Conservation (phyloP, 306 rosid species). For the apple (Malus domestica) region DNA sequence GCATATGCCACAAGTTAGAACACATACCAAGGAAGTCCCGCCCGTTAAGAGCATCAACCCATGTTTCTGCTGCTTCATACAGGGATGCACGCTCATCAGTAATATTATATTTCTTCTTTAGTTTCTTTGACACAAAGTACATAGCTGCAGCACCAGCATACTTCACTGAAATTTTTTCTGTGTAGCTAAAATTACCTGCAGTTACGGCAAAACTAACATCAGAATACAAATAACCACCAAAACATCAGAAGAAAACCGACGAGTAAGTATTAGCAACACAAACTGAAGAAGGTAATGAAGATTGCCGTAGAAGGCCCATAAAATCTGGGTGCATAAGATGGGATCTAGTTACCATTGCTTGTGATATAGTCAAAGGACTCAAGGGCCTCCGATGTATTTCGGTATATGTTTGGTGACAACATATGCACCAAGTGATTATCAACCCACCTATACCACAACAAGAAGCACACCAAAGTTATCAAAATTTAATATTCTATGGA, state of each 20-base stretch:
- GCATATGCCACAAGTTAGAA: constrained; percentile 1
- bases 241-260: neutral
- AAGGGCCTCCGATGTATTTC: constrained; percentile 82
- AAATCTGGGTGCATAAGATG: neutral
- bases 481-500: neutral
- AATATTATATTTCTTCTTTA: constrained; percentile 90
- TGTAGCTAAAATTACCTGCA: constrained; percentile 78
- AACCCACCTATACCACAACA: constrained; percentile 65
- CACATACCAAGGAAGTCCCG: constrained; percentile 81
- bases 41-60: constrained; percentile 87
- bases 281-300: neutral
- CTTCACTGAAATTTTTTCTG: constrained; percentile 71
- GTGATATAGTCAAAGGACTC: constrained; percentile 91
- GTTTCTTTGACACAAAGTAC: constrained; percentile 92
- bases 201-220: neutral
- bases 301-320: neutral
- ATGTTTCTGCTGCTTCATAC: constrained; percentile 93
- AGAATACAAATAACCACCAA: neutral
- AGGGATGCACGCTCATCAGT: constrained; percentile 90
- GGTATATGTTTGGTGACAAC: constrained; percentile 83
- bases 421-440: constrained; percentile 88
- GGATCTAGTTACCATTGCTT: constrained; percentile 56
- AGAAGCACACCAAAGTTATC: constrained; percentile 12
- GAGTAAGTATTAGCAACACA: neutral
- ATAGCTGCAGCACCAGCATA: constrained; percentile 97